Conservation (phyloP, 75 land plant genomes). For the Chamaecyparis obtusa region DNA sequence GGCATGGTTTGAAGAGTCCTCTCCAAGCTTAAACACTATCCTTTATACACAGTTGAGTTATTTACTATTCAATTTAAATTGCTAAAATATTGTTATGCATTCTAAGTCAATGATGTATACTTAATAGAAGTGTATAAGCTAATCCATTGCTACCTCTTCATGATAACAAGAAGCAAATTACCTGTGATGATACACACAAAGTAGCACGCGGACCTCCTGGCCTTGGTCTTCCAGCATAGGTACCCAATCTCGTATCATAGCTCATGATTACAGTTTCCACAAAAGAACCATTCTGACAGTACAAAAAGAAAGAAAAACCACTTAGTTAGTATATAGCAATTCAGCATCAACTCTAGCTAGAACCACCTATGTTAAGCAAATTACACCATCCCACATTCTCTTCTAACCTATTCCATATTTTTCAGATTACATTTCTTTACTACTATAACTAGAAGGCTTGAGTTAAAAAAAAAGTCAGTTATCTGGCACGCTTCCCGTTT, state of each 20-base stretch:
- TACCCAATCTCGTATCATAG: constrained; percentile 86
- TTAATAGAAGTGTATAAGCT: not conserved
- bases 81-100: not conserved
- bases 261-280: constrained; percentile 97
- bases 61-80: not conserved
- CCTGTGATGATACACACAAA: constrained; percentile 96
- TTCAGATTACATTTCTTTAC: not conserved
- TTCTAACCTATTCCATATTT: not conserved
- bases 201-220: constrained; percentile 87
- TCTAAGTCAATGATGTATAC: not conserved
- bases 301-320: not conserved
- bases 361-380: not conserved
- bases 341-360: not conserved
- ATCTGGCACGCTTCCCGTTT: not conserved
- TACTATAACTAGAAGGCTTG: not conserved
- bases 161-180: constrained; percentile 17
- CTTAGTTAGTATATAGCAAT: not conserved
- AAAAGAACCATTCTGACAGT: constrained; percentile 69
- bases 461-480: not conserved
- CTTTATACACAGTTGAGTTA: not conserved
- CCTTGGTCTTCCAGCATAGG: constrained; percentile 77
- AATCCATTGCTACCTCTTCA: not conserved
- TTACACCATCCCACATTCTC: not conserved
- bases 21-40: not conserved
- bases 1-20: not conserved